These are phyloP conservation scores for Clavariopsis aquatica DNA, from an alignment of 495 filamentous ascomycete species.

Conservation along the genomic window DNA sequence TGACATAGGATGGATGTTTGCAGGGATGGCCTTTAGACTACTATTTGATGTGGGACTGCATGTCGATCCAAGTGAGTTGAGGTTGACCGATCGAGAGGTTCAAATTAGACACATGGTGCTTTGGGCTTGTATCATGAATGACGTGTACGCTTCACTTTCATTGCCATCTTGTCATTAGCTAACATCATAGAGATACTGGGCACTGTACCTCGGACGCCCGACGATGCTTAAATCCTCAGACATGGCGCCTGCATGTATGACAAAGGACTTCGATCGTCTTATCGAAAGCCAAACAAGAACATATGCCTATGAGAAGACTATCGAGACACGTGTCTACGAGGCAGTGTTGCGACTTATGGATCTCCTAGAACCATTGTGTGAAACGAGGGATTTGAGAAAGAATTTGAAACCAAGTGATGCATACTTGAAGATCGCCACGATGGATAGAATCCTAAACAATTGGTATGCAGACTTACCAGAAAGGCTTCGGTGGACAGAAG, in stretches of 20 bases:
- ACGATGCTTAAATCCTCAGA: conserved; percentile 23
- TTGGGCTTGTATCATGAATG: conserved; percentile 29
- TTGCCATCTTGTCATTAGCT: not conserved
- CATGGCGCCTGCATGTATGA: conserved; percentile 24
- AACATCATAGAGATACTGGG: conserved; percentile 13
- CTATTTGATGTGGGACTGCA: conserved; percentile 28
- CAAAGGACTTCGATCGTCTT: conserved; percentile 24
- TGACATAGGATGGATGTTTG: conserved; percentile 29
- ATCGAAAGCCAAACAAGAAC: conserved; percentile 22
- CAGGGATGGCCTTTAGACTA: conserved; percentile 25
- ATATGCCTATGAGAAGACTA: conserved; percentile 25
- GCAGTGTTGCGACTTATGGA: conserved; percentile 26
- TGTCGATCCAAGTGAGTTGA: conserved; percentile 21
- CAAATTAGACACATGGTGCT: conserved; percentile 29
- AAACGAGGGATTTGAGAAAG: conserved; percentile 20
- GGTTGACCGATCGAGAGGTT: conserved; percentile 20
- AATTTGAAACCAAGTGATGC: conserved; percentile 20
- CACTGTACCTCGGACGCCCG: conserved; percentile 21
- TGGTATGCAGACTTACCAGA: conserved; percentile 26
- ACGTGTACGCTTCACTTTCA: conserved; percentile 10
- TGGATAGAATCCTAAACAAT: conserved; percentile 25
- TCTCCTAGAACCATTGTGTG: conserved; percentile 22
- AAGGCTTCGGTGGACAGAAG: conserved; percentile 8
- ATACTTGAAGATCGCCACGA: conserved; percentile 22
- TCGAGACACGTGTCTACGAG: conserved; percentile 23